Base-by-base conservation (phyloP, 768 basidiomycete species). In the Suillus subalutaceus region DNA sequence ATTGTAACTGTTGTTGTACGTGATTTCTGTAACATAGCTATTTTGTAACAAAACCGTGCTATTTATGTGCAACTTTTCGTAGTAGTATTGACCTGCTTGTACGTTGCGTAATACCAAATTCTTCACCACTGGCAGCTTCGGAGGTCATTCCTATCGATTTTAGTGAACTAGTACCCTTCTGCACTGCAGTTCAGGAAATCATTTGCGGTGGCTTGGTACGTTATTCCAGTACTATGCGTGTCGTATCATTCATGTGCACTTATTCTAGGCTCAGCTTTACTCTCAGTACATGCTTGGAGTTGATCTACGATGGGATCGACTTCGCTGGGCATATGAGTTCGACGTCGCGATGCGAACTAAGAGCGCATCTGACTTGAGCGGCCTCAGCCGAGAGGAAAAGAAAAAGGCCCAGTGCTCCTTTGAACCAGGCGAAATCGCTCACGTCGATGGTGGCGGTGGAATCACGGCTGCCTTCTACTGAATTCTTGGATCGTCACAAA, bases 351-450 rank as follows among this genome's bases (percentile, higher is more conserved):
- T 68, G 56, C 66, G 66, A 40, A 58, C 66, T 6, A 57, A 44
- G 43, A 32, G 44, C 30, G 58, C 46, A 4, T 30, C 30, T 37
- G 35, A n/a, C 13, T 68, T 50, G 53, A 38, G 13, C 13, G 60
- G 44, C 61, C 61, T 65, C n/a, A 63, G 61, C 41, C 18, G 8
- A 15, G 64, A 43, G 35, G 64, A 65, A 46, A 40, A 40, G 38
- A 8, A 65, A 32, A 40, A 26, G 15, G 64, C 64, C 5, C 16
- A 35, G n/a, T 46, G 62, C 9, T 43, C 61, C 26, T 67, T 67
- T 41, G 46, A 57, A 41, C 66, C 66, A n/a, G 66, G 66, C 26
- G 65, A 67, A 57, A 67, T 67, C 8, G 66, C 66, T 48, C 64
- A 67, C 41, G 30, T 65, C 62, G 64, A 65, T 50, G 64, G 64